phyloP scores from a whole-genome alignment of 1,284 basidiomycete genomes.

The Sporisorium scitamineum region DNA sequence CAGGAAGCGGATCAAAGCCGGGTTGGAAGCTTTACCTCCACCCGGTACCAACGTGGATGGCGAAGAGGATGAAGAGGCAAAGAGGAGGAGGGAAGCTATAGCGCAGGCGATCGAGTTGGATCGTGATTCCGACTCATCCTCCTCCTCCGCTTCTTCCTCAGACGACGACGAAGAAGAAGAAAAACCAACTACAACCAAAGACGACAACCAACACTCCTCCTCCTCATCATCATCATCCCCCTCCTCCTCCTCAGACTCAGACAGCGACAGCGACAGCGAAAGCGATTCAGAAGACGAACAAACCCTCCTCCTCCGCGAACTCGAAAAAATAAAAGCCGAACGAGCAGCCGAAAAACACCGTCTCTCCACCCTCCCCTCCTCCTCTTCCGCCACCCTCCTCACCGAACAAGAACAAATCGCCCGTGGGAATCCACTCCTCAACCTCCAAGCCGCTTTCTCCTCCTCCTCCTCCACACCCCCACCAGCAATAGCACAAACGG shows the following conservation, averaged over 20 bases:
- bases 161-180: conserved; percentile 37
- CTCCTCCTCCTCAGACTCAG: conserved; percentile 5
- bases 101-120: conserved; percentile 27
- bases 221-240: conserved; percentile 2
- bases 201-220: too few species aligned
- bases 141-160: neutral
- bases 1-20: conserved; percentile 28
- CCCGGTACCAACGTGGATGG: neutral
- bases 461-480: conserved; percentile 2
- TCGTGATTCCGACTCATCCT: conserved; percentile 1
- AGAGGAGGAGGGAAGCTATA: conserved; percentile 21
- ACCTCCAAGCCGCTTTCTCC: conserved; percentile 57
- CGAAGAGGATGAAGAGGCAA: conserved; percentile 24
- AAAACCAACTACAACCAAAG: conserved; percentile 5
- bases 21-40: conserved; percentile 21
- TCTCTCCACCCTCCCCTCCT: conserved; percentile 11
- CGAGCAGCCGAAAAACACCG: conserved; percentile 54
- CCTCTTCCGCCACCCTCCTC: conserved; percentile 22
- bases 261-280: conserved; percentile 23
- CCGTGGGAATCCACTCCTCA: conserved; percentile 63
- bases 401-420: conserved; percentile 63
- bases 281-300: conserved; percentile 51
- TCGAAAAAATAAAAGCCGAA: conserved; percentile 65
- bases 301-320: conserved; percentile 56
- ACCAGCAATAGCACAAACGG: too few species aligned